Percentiles rank a stretch among this genome's conserved stretches.
Evolutionary conservation across 169 alveolate genomes (phyloP).

Genomic region (Fabrea salina): DNA sequence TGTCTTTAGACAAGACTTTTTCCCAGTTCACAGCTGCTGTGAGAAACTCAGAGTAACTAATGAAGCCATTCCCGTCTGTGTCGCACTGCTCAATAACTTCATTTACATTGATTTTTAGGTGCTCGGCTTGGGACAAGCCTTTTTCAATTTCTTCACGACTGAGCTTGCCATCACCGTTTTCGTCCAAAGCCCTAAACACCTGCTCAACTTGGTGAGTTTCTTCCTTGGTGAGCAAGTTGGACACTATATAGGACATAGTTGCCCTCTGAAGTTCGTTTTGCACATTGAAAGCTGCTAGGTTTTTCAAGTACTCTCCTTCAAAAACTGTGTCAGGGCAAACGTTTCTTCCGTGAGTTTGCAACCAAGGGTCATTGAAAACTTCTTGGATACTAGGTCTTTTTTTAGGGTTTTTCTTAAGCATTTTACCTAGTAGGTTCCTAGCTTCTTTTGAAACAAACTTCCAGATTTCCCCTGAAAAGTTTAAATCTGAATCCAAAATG

Average conservation of each 20-base stretch:
- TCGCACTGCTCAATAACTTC: not conserved
- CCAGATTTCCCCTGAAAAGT: slow-evolving; percentile 47
- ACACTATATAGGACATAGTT: not conserved
- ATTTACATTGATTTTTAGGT: not conserved
- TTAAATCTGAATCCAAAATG: no score
- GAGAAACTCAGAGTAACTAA: not conserved
- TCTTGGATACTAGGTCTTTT: slow-evolving; percentile 40
- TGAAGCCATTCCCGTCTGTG: not conserved
- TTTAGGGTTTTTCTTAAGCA: slow-evolving; percentile 42
- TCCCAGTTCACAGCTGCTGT: slow-evolving; percentile 18
- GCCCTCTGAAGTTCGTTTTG: not conserved
- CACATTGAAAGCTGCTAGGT: slow-evolving; percentile 38
- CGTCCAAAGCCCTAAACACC: not conserved
- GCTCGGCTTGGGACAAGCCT: not conserved
- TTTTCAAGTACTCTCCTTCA: no score
- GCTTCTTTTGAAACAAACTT: slow-evolving; percentile 49
- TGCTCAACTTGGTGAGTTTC: not conserved
- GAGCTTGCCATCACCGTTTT: not conserved
- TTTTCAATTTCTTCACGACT: not conserved
- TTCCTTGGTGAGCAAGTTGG: not conserved
- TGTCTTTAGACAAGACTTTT: not conserved
- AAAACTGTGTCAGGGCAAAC: no score
- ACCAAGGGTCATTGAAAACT: not conserved
- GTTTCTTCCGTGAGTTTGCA: no score
- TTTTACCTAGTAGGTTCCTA: slow-evolving; percentile 45